Evolutionary conservation across 2,329 filamentous ascomycete genomes (phyloP), one percentile per base, ranked within the genome.

Genomic region (Penicillium hesseltinei): DNA sequence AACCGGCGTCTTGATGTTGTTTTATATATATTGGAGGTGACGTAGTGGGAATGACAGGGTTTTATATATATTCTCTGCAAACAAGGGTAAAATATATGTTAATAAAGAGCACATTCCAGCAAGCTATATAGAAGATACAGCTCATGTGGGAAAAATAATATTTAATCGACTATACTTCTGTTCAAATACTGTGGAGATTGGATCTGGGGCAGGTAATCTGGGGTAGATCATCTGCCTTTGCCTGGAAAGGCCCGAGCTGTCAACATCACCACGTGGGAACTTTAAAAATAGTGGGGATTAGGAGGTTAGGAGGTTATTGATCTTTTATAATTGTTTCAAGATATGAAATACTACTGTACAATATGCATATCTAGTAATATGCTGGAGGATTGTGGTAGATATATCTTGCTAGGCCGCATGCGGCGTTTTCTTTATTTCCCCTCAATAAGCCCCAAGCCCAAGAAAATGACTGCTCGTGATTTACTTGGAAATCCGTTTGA

Each of bases 201-300:
- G 23, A 17, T 23, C 7, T 25, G 39, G 39, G 19, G 6, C 0
- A 25, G 21, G 13, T 11, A 43, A 43, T 44, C 42, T 27, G 42
- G 23, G 42, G 42, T 44, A 29, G 35, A 33, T 40, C 51, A 47
- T 17, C 35, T 39, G 33, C 31, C 33, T 9, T 8, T 1, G 17
- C 19, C 31, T n/a, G 19, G 17, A 40, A 33, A 54, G 51, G 51
- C 25, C 51, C 51, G 33, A 40, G 51, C 43, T 40, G 33, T 38
- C 23, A 45, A 19, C 17, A 19, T 29, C 33, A 46, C 51, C 42
- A 54, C 51, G 51, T 54, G 51, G 43, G 51, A 54, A 47, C 8
- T 47, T 36, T 36, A 38, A 25, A 44, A 38, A 23, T 13, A 13
- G 36, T 19, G 25, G 36, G 25, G 23, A 17, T 51, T 23, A 33